Evolutionary conservation across 305 asterid species (phyloP), one percentile per base, ranked within the genome.

Genomic region (Fraxinus latifolia): DNA sequence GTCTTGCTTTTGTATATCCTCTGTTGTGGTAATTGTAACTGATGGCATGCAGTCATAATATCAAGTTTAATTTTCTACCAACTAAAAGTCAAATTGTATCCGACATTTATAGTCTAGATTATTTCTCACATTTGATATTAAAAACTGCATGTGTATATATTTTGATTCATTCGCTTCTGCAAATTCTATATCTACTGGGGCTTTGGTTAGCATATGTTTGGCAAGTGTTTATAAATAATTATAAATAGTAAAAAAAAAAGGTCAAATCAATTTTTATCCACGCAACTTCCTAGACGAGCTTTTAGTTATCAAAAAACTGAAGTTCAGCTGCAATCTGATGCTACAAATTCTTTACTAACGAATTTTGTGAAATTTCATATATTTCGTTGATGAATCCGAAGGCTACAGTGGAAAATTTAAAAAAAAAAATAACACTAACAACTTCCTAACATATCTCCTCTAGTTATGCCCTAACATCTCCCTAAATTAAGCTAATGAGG

Each of bases 1-100:
- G 36, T 68, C 76, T 74, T 77, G 15, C 58, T 76, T 74, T 53
- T 74, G 53, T 75, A 60, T 74, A 79, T 55, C 65, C 55, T 76
- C 19, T 79, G 8, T 65, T 19, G 8, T 50, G 73, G 25, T 29
- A 31, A 23, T 77, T 76, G 33, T 77, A 37, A 74, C 77, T 34
- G 76, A 76, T 76, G 33, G 19, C 76, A 19, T 14, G 19, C 36
- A 67, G 19, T 25, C 15, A 67, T 4, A 19, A 62, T 62, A 21
- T 62, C 74, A 67, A 67, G 8, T 27, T 23, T 12, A 27, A 67
- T 67, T 67, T 65, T 23, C 36, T 27, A 15, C 36, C 14, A 8
- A 12, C 36, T 67, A 67, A 23, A 67, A 67, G 74, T 29, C 23
- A 68, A 29, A 29, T 68, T 29, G 5, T 27, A 68, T 68, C 74